Conservation (phyloP, 108 stramenopile species). For the Fragilariopsis cylindrus region DNA sequence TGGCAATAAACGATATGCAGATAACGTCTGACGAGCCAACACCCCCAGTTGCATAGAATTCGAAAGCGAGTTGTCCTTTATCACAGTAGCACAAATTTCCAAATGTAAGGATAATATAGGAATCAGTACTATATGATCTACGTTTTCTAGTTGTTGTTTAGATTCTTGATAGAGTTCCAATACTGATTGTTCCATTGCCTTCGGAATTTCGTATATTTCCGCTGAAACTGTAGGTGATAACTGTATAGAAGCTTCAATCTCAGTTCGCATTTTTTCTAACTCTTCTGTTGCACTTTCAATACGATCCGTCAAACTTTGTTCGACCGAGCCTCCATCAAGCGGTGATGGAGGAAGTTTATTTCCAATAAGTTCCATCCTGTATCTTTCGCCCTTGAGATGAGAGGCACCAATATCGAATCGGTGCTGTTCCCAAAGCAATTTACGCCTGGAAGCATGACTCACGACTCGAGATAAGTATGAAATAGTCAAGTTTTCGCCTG, state of each 20-base stretch:
- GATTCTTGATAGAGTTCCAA: slow-evolving; percentile 60
- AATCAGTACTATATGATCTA: slow-evolving; percentile 58
- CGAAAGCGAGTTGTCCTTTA: slow-evolving; percentile 20
- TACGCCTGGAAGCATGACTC: slow-evolving; percentile 65
- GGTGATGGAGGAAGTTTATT: slow-evolving; percentile 58
- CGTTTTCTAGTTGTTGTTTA: slow-evolving; percentile 48
- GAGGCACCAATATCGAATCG: slow-evolving; percentile 78
- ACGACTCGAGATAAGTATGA: slow-evolving; percentile 70
- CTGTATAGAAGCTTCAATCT: slow-evolving; percentile 27
- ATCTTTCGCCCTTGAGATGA: slow-evolving; percentile 20
- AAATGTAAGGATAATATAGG: slow-evolving; percentile 63
- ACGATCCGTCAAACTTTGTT: slow-evolving; percentile 42
- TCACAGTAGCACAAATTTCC: slow-evolving; percentile 54
- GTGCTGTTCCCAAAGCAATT: slow-evolving; percentile 79
- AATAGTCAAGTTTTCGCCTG: slow-evolving; percentile 73
- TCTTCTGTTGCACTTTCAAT: slow-evolving; percentile 67
- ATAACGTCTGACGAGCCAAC: slow-evolving; percentile 48
- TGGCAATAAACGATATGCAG: slow-evolving; percentile 33
- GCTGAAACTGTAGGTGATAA: background rate
- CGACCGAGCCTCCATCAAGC: slow-evolving; percentile 30
- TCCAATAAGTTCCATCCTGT: slow-evolving; percentile 50
- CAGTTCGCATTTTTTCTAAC: slow-evolving; percentile 57
- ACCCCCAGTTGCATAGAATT: slow-evolving; percentile 33
- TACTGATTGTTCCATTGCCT: slow-evolving; percentile 58
- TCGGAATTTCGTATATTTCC: slow-evolving; percentile 39